Conservation (phyloP, 129 eudicot genomes). For the Erigeron canadensis region DNA sequence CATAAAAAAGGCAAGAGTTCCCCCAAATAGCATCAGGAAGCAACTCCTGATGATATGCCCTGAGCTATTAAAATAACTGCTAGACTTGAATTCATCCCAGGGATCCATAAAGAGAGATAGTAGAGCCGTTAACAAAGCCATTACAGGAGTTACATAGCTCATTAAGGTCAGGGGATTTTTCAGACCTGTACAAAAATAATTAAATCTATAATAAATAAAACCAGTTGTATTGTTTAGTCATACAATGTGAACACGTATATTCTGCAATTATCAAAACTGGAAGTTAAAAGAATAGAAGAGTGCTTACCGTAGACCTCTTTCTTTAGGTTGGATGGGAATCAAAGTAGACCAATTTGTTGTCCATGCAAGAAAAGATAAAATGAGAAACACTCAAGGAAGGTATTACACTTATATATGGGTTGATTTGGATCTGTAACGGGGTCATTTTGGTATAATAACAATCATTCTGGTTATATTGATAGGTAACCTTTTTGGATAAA, state of each 20-base stretch:
- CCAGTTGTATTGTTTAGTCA: not conserved
- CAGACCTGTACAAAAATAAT: constrained; percentile 54
- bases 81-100: constrained; percentile 74
- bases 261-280: not conserved
- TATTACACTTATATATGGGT: not conserved
- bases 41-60: constrained; percentile 67
- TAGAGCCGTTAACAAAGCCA: constrained; percentile 80
- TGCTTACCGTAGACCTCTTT: constrained; percentile 89
- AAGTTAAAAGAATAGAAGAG: constrained; percentile 13
- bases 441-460: not conserved
- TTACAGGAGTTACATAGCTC: constrained; percentile 97
- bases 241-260: not conserved
- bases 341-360: constrained; percentile 36
- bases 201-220: not conserved
- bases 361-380: constrained; percentile 28
- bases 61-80: constrained; percentile 69
- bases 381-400: not conserved
- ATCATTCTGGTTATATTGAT: no score
- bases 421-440: not conserved
- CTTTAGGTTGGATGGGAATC: constrained; percentile 47
- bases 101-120: constrained; percentile 78
- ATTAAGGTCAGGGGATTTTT: constrained; percentile 91
- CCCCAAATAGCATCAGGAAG: constrained; percentile 89
- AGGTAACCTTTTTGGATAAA: not conserved
- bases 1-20: constrained; percentile 94